Conservation (phyloP, 2,329 filamentous ascomycete genomes). For the Ophiostoma sp. region DNA sequence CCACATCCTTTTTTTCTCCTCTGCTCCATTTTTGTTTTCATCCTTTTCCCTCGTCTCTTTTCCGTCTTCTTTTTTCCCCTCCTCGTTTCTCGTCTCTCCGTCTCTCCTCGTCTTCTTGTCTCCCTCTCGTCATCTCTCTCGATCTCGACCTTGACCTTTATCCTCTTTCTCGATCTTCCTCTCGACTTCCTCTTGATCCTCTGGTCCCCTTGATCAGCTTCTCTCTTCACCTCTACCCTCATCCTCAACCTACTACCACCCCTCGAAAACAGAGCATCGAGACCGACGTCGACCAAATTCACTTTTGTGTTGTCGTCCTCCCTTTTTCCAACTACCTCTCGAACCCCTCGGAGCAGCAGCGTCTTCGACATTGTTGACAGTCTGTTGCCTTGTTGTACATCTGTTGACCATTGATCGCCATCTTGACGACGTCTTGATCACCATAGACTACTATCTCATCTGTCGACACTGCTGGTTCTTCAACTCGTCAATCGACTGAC, state of each 20-base stretch:
- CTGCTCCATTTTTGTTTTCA: slow-evolving; percentile 12
- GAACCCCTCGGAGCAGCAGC: background rate
- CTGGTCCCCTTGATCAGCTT: too few species aligned
- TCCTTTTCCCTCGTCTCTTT: slow-evolving; percentile 13
- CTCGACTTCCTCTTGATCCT: background rate
- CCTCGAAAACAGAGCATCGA: slow-evolving; percentile 3
- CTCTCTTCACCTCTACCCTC: slow-evolving; percentile 14
- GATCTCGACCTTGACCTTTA: slow-evolving; percentile 10
- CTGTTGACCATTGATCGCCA: background rate
- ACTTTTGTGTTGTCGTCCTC: slow-evolving; percentile 36
- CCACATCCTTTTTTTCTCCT: slow-evolving; percentile 15
- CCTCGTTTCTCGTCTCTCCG: slow-evolving; percentile 15
- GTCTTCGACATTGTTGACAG: slow-evolving; percentile 14
- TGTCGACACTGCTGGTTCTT: background rate
- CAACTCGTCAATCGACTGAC: slow-evolving; percentile 7
- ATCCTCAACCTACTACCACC: background rate
- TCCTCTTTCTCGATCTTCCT: slow-evolving; percentile 8
- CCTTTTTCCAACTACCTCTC: background rate
- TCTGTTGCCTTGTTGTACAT: background rate
- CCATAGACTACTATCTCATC: background rate
- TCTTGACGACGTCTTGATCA: background rate
- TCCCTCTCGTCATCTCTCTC: background rate
- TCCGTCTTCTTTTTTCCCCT: slow-evolving; percentile 11
- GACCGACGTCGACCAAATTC: slow-evolving; percentile 36
- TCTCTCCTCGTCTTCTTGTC: slow-evolving; percentile 9